Percentiles rank a stretch among this genome's conserved stretches.
phyloP scores from a whole-genome alignment of 1,284 basidiomycete species.

The Waitea zeae region DNA sequence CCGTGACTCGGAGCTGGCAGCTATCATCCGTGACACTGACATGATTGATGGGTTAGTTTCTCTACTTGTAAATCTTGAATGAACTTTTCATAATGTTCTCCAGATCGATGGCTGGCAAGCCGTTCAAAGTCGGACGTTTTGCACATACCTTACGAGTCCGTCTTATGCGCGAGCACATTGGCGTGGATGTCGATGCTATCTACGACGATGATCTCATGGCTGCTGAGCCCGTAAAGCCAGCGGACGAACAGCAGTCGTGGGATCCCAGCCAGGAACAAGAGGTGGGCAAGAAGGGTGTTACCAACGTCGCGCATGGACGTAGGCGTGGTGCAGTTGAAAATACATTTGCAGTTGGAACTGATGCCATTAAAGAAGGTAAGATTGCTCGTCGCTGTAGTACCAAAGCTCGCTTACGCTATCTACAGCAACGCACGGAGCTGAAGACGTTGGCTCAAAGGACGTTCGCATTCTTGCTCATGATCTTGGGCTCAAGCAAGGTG shows the following conservation, averaged over 20 bases:
- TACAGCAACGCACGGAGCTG: conserved; percentile 24
- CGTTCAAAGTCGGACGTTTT: conserved; percentile 92
- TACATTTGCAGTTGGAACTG: no score
- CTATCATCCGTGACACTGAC: conserved; percentile 90
- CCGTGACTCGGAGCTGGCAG: conserved; percentile 89
- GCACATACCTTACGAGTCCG: conserved; percentile 88
- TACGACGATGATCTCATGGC: conserved; percentile 62
- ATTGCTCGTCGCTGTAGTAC: no score
- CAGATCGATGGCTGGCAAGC: conserved; percentile 86
- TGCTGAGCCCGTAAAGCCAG: conserved; percentile 31
- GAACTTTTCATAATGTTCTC: no score
- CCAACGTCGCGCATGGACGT: no score
- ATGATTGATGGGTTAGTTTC: conserved; percentile 74
- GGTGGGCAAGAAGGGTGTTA: conserved; percentile 22
- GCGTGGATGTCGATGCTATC: conserved; percentile 85
- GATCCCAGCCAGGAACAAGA: conserved; percentile 69
- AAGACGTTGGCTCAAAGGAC: conserved; percentile 19
- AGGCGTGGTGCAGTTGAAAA: no score
- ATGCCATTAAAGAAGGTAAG: no score
- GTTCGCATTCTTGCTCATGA: conserved; percentile 21
- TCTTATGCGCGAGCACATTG: conserved; percentile 93
- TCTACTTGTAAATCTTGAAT: no score
- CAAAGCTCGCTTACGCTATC: no score
- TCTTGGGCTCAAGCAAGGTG: conserved; percentile 22
- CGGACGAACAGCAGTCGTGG: conserved; percentile 49